Evolutionary conservation across 768 basidiomycete genomes (phyloP).

Genomic region (Russula sp.): DNA sequence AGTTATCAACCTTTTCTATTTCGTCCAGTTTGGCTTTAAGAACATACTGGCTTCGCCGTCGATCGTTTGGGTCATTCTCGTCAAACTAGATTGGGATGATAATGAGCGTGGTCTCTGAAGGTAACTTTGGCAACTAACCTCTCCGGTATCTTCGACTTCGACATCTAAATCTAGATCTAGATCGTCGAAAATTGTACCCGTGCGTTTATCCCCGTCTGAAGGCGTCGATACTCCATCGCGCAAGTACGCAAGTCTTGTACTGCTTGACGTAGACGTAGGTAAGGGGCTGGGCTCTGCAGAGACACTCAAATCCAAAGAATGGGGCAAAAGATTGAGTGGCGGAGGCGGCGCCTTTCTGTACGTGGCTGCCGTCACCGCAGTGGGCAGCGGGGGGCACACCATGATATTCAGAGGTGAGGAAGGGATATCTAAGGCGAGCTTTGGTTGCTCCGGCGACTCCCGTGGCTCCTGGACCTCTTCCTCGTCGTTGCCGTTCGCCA

Average conservation of each 20-base stretch:
- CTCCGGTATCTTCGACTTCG: constrained; percentile 37
- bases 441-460: constrained; percentile 26
- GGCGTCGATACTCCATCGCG: constrained; percentile 25
- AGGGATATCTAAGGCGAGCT: constrained; percentile 34
- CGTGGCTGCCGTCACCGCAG: constrained; percentile 11
- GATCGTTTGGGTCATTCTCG: constrained; percentile 64
- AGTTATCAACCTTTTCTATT: constrained; percentile 54
- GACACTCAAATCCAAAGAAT: constrained; percentile 28
- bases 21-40: constrained; percentile 73
- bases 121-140: constrained; percentile 21
- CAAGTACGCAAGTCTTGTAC: constrained; percentile 42
- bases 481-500: constrained; percentile 37
- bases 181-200: constrained; percentile 40
- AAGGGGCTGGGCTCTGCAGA: constrained; percentile 33
- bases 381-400: constrained; percentile 33
- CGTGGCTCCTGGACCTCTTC: constrained; percentile 29
- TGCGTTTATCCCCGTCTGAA: constrained; percentile 35
- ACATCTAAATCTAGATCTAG: constrained; percentile 38
- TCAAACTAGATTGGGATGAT: constrained; percentile 42
- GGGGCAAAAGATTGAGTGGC: constrained; percentile 37
- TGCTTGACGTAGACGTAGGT: constrained; percentile 32
- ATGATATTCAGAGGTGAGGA: constrained; percentile 30
- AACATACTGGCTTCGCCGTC: constrained; percentile 63
- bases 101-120: constrained; percentile 17
- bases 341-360: constrained; percentile 45